Conservation (phyloP, 345 rosid species). For the Euphorbia lathyris region DNA sequence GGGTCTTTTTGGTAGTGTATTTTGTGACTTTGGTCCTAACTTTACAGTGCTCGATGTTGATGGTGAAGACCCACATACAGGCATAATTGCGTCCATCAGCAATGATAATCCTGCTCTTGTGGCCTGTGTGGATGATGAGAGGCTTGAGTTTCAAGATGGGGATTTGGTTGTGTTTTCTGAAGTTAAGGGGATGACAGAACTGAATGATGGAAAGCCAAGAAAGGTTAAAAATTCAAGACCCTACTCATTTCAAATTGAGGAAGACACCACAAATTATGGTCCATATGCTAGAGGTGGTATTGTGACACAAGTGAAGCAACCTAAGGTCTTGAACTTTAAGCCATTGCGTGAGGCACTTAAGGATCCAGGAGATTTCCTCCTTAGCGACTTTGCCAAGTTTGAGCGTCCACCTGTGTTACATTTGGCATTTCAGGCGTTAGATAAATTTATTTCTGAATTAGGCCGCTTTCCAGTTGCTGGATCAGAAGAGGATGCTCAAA, state of each 20-base stretch:
- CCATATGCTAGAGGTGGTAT: conserved; percentile 86
- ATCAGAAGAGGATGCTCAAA: conserved; percentile 81
- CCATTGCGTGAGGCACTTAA: conserved; percentile 76
- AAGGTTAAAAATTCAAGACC: conserved; percentile 84
- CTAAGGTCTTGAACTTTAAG: conserved; percentile 82
- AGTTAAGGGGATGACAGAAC: conserved; percentile 86
- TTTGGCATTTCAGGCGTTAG: conserved; percentile 90
- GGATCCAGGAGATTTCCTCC: conserved; percentile 95
- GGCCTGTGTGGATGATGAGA: conserved; percentile 96
- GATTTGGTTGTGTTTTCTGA: conserved; percentile 94
- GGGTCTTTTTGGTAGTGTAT: conserved; percentile 91
- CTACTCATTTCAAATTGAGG: conserved; percentile 80
- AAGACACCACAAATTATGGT: conserved; percentile 66
- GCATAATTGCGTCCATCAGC: conserved; percentile 90
- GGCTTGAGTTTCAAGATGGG: conserved; percentile 97
- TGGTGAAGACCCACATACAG: conserved; percentile 93
- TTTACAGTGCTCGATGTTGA: conserved; percentile 89
- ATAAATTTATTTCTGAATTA: conserved; percentile 57
- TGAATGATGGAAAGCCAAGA: conserved; percentile 98
- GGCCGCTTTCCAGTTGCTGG: conserved; percentile 85
- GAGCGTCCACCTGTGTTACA: conserved; percentile 89
- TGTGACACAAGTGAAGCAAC: conserved; percentile 92
- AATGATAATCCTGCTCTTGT: conserved; percentile 83
- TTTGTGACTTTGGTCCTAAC: conserved; percentile 95
- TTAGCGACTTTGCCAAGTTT: conserved; percentile 91